A percentile compares a stretch with the other conserved stretches of the same genome.
phyloP scores from a whole-genome alignment of 176 grass and related monocot species.

The Cymbopogon citratus region DNA sequence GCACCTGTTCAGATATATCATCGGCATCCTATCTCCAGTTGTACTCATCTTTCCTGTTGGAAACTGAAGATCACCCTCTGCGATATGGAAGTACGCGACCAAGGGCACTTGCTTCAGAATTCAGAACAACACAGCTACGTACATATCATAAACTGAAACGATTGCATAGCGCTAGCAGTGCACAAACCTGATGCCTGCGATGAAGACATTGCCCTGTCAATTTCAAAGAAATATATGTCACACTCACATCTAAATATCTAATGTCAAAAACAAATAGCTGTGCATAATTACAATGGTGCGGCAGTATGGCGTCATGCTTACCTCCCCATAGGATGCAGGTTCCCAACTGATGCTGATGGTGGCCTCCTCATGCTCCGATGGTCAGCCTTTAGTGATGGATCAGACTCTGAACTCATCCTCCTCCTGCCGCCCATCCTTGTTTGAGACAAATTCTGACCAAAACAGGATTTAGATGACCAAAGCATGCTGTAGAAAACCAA shows the following conservation, averaged over 20 bases:
- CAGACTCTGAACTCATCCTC: constrained; percentile 57
- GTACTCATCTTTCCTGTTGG: constrained; percentile 81
- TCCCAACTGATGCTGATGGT: constrained; percentile 62
- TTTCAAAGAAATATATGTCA: constrained; percentile 35
- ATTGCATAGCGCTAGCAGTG: constrained; percentile 5
- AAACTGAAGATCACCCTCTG: constrained; percentile 46
- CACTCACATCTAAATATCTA: not conserved
- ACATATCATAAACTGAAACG: too few species aligned
- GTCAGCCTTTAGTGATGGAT: constrained; percentile 47
- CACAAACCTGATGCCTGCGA: constrained; percentile 64
- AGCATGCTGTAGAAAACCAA: not conserved
- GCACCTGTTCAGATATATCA: constrained; percentile 78
- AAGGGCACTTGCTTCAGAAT: constrained; percentile 7
- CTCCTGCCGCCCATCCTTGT: constrained; percentile 76
- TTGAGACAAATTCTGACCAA: constrained; percentile 82
- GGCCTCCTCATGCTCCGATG: constrained; percentile 62
- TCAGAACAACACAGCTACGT: too few species aligned
- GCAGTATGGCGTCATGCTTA: constrained; percentile 24
- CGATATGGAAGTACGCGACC: constrained; percentile 30
- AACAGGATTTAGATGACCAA: constrained; percentile 9
- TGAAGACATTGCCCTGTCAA: constrained; percentile 50
- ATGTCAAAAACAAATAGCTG: constrained; percentile 22
- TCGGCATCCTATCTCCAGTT: too few species aligned
- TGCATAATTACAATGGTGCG: not conserved
- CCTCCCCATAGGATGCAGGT: constrained; percentile 64